Evolutionary conservation across 495 filamentous ascomycete genomes (phyloP).

Genomic region (Astrocystis sublimbata): DNA sequence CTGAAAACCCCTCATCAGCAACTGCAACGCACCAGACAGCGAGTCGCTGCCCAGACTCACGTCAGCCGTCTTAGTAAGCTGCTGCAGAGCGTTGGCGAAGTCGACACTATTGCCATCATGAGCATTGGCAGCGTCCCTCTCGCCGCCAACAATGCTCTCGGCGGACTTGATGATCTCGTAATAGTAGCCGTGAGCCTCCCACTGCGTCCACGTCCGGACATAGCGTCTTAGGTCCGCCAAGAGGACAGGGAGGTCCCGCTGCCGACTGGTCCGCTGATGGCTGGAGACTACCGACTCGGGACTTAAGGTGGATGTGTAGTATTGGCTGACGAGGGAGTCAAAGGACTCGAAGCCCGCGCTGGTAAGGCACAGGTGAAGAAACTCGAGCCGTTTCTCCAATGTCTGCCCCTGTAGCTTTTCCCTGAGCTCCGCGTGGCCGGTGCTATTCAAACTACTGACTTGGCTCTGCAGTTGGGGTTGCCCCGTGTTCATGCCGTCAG

Average conservation of each 20-base stretch:
- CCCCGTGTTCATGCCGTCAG: neutral
- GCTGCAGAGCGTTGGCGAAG: neutral
- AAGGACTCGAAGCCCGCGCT: neutral
- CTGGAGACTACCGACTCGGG: neutral
- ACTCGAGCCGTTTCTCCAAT: slow-evolving; percentile 5
- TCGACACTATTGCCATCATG: neutral
- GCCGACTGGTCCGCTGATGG: slow-evolving; percentile 5
- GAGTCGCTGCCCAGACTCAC: neutral
- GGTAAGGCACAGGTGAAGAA: neutral
- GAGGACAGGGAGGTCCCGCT: neutral
- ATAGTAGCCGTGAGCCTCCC: slow-evolving; percentile 5
- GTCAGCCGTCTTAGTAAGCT: neutral
- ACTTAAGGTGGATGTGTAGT: slow-evolving; percentile 1
- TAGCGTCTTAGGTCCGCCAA: neutral
- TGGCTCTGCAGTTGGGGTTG: neutral
- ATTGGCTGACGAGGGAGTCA: neutral
- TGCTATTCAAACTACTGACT: neutral
- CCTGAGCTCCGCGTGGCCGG: neutral
- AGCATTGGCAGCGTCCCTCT: neutral
- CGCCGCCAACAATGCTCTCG: neutral
- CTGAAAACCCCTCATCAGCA: slow-evolving; percentile 3
- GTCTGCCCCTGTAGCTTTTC: neutral
- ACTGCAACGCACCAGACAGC: neutral
- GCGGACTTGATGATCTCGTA: neutral
- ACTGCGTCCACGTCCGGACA: slow-evolving; percentile 2